Percentiles rank a stretch among this genome's conserved stretches.
Conservation (phyloP, 1,139 yeast species). For the Komagataea norvegica region DNA sequence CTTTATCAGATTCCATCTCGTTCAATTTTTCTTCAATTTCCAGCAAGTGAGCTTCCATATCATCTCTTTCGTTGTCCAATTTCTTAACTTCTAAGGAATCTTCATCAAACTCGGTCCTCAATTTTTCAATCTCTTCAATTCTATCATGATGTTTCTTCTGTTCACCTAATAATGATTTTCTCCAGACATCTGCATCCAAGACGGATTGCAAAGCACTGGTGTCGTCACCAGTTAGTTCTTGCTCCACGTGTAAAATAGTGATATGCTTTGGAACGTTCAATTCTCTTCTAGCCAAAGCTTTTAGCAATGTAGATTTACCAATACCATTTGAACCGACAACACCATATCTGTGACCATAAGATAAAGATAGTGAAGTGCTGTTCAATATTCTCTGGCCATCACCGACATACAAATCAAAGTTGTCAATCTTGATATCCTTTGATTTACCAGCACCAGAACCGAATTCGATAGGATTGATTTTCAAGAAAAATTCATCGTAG, state of each 20-base stretch:
- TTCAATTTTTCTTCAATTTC: slow-evolving; percentile 76
- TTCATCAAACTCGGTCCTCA: slow-evolving; percentile 71
- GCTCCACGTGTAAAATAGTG: slow-evolving; percentile 94
- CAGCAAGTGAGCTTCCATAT: slow-evolving; percentile 69
- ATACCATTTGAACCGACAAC: slow-evolving; percentile 98
- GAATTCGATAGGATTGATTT: slow-evolving; percentile 90
- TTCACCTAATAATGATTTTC: slow-evolving; percentile 79
- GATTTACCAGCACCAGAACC: slow-evolving; percentile 91
- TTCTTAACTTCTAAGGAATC: slow-evolving; percentile 75
- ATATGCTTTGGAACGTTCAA: slow-evolving; percentile 90
- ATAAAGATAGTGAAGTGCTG: slow-evolving; percentile 80
- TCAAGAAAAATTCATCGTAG: slow-evolving; percentile 90
- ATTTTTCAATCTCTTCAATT: slow-evolving; percentile 64
- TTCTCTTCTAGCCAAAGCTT: slow-evolving; percentile 92
- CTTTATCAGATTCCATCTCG: slow-evolving; percentile 96
- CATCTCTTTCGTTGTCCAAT: slow-evolving; percentile 85
- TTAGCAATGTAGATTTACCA: slow-evolving; percentile 90
- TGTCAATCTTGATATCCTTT: slow-evolving; percentile 89
- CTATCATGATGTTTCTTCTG: slow-evolving; percentile 72
- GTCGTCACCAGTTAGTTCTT: slow-evolving; percentile 93
- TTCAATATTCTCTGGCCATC: slow-evolving; percentile 90
- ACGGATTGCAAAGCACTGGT: slow-evolving; percentile 88
- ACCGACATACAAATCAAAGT: slow-evolving; percentile 90
- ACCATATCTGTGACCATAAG: slow-evolving; percentile 95
- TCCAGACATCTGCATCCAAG: slow-evolving; percentile 98